Evolutionary conservation across 139 green algal species (phyloP).

Genomic region (Tetraselmis chui): DNA sequence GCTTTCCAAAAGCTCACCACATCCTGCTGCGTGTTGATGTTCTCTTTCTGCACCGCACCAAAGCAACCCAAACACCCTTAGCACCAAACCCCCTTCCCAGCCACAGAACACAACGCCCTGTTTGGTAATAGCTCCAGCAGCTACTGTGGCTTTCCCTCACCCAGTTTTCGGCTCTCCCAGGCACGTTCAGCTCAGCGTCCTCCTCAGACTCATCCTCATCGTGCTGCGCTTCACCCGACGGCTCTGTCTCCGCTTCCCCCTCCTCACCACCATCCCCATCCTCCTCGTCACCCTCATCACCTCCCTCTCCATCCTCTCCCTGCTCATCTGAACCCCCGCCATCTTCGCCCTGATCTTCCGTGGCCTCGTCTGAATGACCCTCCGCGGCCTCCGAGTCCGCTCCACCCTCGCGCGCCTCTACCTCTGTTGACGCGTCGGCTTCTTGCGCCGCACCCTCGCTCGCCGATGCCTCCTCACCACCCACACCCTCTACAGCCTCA

Average conservation of each 20-base stretch:
- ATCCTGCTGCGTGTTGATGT: neutral
- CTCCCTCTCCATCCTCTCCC: neutral
- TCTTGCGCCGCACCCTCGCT: neutral
- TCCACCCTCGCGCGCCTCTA: too few relatives aligned
- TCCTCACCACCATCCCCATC: neutral
- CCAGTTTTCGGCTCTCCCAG: neutral
- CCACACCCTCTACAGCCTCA: neutral
- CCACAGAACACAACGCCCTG: neutral
- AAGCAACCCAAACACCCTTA: too few relatives aligned
- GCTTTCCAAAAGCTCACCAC: neutral
- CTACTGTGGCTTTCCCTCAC: too few relatives aligned
- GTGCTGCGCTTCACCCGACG: neutral
- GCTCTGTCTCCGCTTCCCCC: neutral
- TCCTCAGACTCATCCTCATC: neutral
- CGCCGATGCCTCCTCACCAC: neutral
- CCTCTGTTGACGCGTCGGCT: neutral
- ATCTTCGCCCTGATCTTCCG: neutral
- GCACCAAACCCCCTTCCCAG: neutral
- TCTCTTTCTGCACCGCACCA: neutral
- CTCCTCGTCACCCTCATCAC: neutral
- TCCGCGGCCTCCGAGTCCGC: too few relatives aligned
- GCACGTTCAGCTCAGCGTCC: neutral
- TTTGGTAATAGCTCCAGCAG: too few relatives aligned
- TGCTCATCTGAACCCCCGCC: neutral
- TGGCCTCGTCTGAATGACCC: too few relatives aligned